These are phyloP conservation scores for Pelargonium cotyledonis DNA, from an alignment of 441 rosid species.

Conservation along the genomic window DNA sequence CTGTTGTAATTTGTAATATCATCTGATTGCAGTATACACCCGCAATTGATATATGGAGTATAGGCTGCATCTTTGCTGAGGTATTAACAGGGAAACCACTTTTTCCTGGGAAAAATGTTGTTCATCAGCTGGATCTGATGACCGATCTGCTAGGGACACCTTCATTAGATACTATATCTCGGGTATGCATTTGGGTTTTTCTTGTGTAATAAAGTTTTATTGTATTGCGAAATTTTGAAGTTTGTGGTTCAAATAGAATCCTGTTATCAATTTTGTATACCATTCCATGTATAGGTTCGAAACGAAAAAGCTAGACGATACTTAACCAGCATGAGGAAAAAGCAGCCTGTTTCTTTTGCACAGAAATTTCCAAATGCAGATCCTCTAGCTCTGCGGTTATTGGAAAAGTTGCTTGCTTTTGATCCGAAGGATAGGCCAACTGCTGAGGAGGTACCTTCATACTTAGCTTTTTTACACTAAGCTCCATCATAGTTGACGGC, in stretches of 20 bases:
- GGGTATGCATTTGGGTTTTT: slow-evolving; percentile 35
- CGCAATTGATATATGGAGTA: slow-evolving; percentile 98
- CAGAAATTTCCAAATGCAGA: slow-evolving; percentile 82
- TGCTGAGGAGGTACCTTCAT: slow-evolving; percentile 67
- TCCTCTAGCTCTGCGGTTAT: slow-evolving; percentile 61
- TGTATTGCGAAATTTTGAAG: background rate
- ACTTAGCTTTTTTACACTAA: background rate
- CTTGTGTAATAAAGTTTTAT: background rate
- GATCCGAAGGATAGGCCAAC: slow-evolving; percentile 91
- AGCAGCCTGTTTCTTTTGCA: slow-evolving; percentile 57
- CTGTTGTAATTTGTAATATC: slow-evolving; percentile 23
- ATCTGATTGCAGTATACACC: slow-evolving; percentile 74
- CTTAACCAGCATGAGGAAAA: slow-evolving; percentile 90
- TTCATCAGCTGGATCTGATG: slow-evolving; percentile 86
- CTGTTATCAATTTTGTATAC: background rate
- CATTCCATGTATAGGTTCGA: slow-evolving; percentile 51
- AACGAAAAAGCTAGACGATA: slow-evolving; percentile 93
- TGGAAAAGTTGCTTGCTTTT: slow-evolving; percentile 82
- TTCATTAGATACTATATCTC: slow-evolving; percentile 74
- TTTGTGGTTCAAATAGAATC: background rate
- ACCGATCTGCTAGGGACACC: slow-evolving; percentile 93
- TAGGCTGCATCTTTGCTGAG: slow-evolving; percentile 96
- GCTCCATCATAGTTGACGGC: background rate
- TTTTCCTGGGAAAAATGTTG: slow-evolving; percentile 91
- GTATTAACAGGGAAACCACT: slow-evolving; percentile 77